These are phyloP conservation scores for Fusarium napiforme DNA, from an alignment of 2,329 filamentous ascomycete species.

Conservation along the genomic window DNA sequence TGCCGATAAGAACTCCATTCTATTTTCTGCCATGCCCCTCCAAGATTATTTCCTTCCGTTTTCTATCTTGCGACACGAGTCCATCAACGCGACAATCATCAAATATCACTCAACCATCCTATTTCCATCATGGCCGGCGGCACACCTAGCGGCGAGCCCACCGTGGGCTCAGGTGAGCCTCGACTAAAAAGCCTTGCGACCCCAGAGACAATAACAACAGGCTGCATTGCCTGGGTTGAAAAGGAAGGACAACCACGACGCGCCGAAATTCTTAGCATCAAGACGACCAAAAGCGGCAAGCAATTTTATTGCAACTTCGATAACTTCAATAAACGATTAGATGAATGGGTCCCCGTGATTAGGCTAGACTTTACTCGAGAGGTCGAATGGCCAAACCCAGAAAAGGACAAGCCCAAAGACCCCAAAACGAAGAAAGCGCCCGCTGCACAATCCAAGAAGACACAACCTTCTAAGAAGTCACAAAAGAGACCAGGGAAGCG, in stretches of 20 bases:
- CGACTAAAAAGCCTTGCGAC: slow-evolving; percentile 84
- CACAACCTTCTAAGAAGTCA: slow-evolving; percentile 66
- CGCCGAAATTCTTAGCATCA: slow-evolving; percentile 96
- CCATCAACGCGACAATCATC: slow-evolving; percentile 41
- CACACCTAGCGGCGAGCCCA: slow-evolving; percentile 60
- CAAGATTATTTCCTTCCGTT: slow-evolving; percentile 31
- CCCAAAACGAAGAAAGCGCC: slow-evolving; percentile 77
- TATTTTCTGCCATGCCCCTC: slow-evolving; percentile 47
- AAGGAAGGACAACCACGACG: slow-evolving; percentile 87
- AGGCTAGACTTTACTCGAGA: slow-evolving; percentile 89
- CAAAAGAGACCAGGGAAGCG: slow-evolving; percentile 66
- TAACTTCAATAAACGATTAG: slow-evolving; percentile 89
- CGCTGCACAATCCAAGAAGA: slow-evolving; percentile 67
- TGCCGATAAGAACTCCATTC: slow-evolving; percentile 36
- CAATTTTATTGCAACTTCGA: slow-evolving; percentile 98
- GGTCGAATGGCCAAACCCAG: slow-evolving; percentile 95
- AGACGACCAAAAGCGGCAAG: slow-evolving; percentile 86
- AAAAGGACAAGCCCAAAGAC: slow-evolving; percentile 83
- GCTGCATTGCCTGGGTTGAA: slow-evolving; percentile 70
- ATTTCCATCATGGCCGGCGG: slow-evolving; percentile 64
- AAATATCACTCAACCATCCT: slow-evolving; percentile 20
- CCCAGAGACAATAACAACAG: slow-evolving; percentile 76
- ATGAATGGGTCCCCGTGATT: slow-evolving; percentile 87
- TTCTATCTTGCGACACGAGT: slow-evolving; percentile 15
- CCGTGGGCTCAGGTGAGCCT: slow-evolving; percentile 67